Evolutionary conservation across 345 rosid species (phyloP), one percentile per base, ranked within the genome.

Genomic region (Orychophragmus violaceus): DNA sequence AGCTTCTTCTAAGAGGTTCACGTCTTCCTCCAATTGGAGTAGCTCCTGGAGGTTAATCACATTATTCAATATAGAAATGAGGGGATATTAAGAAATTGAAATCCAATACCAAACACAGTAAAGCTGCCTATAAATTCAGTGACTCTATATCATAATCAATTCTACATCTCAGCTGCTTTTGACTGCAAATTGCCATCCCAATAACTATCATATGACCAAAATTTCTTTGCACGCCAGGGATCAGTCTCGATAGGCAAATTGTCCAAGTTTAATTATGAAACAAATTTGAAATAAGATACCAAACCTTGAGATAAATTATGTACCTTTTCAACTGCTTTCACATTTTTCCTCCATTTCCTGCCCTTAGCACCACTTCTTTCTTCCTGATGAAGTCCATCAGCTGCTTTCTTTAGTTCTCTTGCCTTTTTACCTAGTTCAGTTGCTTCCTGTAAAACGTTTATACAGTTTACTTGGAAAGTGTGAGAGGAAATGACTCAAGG

Each of bases 341-440:
- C 95, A 79, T 94, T 94, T 78, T 94, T 90, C 60, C 97, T 84
- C 99, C 99, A 95, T 67, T 89, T 89, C 81, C 87, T 87, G 60
- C 95, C 96, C 79, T 95, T 91, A 27, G 85, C 74, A 74, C 99
- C 96, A 82, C 88, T 78, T 82, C 85, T 82, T 83, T 95, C 99
- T 83, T 95, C 97, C 73, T 95, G 97, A 67, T 81, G 99, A 59
- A 95, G 93, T 5, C 82, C 80, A 87, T 91, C 96, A 72, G 97
- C 95, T 55, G 96, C 95, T 78, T 91, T 95, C 77, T 87, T 95
- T 75, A 95, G 64, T 18, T 95, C 99, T 82, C 81, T 83, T 21
- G 99, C 99, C 75, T 91, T 95, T 71, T 95, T 95, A 74, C 99
- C 97, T 41, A 94, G 83, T 70, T 94, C 99, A 18, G 99, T 94